Evolutionary conservation across 768 basidiomycete genomes (phyloP), one percentile per base, ranked within the genome.

Genomic region (Candolleomyces efflorescens): DNA sequence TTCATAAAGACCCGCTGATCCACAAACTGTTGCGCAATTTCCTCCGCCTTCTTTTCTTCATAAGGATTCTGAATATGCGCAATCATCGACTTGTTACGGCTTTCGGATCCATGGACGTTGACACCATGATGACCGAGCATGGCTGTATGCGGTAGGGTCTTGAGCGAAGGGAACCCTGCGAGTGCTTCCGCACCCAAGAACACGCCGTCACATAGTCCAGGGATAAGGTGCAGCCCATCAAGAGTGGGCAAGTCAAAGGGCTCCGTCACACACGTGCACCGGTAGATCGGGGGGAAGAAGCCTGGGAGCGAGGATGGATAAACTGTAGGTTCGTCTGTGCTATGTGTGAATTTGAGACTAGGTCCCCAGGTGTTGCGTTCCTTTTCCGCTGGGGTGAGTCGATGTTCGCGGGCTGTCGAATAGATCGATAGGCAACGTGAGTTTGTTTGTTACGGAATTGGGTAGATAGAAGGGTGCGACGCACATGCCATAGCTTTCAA

Each of bases 161-260:
- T 83, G 27, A 98, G 80, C 1, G 97, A 96, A 0, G 97, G 96
- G 82, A 99, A 99, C 10, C 97, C 97, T 0, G 97, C 94, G 5
- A 98, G 79, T 5, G 94, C 92, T 37, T 86, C 80, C 5, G 83
- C 81, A 51, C 96, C 96, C 10, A 95, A 85, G 55, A 84, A 82
- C 10, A 94, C 95, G 17, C 96, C 95, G 24, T 94, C 88, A 59
- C 90, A 84, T 0, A 98, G 82, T 4, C 96, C 96, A 43, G 89
- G 82, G 38, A 95, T 79, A 43, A 97, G 82, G 63, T 93, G 87
- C 15, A 97, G 79, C 2, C 93, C 95, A 53, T 83, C 81, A 36
- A 98, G 78, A 0, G 88, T 94, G 0, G 97, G 97, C 9, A 98
- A 81, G 64, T 95, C 82, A 75, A 92, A 99, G 0, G 87, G 75